Evolutionary conservation across 2,329 filamentous ascomycete species (phyloP), one percentile per base, ranked within the genome.

Genomic region (Curvularia eragrostidis): DNA sequence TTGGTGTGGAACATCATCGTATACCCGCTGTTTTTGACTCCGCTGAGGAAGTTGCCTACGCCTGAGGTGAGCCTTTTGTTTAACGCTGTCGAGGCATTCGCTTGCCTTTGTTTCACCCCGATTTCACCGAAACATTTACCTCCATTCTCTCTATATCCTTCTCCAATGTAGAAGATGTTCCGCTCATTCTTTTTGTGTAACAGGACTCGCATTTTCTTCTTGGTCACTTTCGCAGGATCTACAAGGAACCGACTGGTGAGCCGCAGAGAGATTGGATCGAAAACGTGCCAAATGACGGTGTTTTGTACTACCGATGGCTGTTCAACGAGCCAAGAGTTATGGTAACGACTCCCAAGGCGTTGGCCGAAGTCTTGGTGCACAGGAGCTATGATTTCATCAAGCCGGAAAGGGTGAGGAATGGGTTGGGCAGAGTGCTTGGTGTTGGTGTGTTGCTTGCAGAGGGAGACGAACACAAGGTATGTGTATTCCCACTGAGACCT

Each of bases 401-500:
- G 68, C 81, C 81, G 0, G 53, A 52, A 9, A 73, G 78, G 3
- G 59, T 83, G n/a, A 71, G 85, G 32, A 77, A 77, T 42, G 81
- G 83, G 1, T 78, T 94, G 3, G 85, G 83, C 5, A 82, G 85
- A 21, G 80, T 93, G 24, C 80, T 94, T 12, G 89, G 91, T 9
- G 78, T 88, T 12, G 90, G 91, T 9, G 79, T 94, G 13, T 78
- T 97, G 36, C 80, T 97, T 10, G 90, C 91, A 1, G 93, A 97
- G 76, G 93, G 93, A n/a, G 91, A 96, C 12, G 91, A 93, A 69
- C 94, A 97, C 76, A 95, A 90, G 79, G 80, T 85, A 67, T 34
- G 65, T 39, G 13, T 34, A 23, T 6, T 12, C 49, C 19, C 12
- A 39, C 38, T 43, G 26, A 30, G 3, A 15, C 10, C 28, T 21